A percentile compares a stretch with the other conserved stretches of the same genome.
Evolutionary conservation across 306 rosid genomes (phyloP).

Genomic region (Alnus rubra): DNA sequence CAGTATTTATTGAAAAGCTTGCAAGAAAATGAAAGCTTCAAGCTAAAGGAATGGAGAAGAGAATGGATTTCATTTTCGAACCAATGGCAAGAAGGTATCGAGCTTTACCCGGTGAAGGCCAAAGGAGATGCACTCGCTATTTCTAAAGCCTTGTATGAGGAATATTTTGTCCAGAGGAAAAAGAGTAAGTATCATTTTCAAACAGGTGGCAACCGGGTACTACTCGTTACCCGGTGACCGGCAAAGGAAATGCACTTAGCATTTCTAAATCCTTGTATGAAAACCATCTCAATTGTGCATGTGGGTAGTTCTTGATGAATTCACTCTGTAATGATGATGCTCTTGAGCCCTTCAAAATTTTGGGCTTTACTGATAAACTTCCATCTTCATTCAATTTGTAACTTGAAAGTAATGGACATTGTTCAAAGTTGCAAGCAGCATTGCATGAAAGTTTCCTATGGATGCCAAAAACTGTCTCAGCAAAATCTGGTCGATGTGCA

Average conservation of each 20-base stretch:
- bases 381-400: neutral
- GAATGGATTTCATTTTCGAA: constrained; percentile 83
- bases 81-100: constrained; percentile 81
- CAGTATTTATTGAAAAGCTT: constrained; percentile 58
- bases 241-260: constrained; percentile 63
- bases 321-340: constrained; percentile 4
- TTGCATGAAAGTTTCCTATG: neutral
- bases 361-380: neutral
- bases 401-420: neutral
- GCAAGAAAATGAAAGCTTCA: constrained; percentile 50
- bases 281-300: constrained; percentile 26
- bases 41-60: constrained; percentile 70
- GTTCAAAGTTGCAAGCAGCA: neutral
- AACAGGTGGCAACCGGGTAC: constrained; percentile 79
- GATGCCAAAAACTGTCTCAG: neutral
- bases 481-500: neutral
- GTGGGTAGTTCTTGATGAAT: neutral
- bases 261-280: constrained; percentile 57
- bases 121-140: constrained; percentile 74
- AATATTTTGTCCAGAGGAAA: constrained; percentile 48
- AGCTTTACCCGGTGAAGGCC: constrained; percentile 62
- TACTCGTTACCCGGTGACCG: constrained; percentile 57
- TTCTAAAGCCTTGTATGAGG: constrained; percentile 56
- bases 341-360: neutral
- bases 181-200: constrained; percentile 64